Percentiles rank a stretch among this genome's conserved stretches.
phyloP scores from a whole-genome alignment of 108 stramenopile species.

The Pelagomonas calceolata region DNA sequence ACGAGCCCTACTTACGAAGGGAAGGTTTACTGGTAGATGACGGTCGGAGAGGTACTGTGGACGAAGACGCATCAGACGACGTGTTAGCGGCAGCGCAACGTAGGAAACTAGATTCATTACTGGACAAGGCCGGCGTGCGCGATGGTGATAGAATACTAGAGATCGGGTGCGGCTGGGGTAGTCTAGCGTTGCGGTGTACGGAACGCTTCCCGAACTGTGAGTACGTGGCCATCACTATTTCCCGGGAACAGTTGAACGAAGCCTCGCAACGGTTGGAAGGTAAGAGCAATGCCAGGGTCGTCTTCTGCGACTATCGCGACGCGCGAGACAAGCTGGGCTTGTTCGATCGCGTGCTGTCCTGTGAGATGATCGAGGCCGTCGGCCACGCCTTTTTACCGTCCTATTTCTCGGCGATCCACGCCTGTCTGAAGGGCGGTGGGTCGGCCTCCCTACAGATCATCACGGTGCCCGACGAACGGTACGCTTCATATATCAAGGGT shows the following conservation, averaged over 20 bases:
- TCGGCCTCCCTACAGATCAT: constrained; percentile 90
- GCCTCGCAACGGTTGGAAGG: constrained; percentile 69
- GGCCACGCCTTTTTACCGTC: constrained; percentile 69
- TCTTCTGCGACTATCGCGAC: constrained; percentile 80
- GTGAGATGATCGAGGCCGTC: constrained; percentile 98
- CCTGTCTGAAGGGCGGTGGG: constrained; percentile 68
- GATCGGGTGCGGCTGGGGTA: constrained; percentile 94
- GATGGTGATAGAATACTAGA: constrained; percentile 48
- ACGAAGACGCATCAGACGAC: constrained; percentile 38
- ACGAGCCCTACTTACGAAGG: constrained; percentile 27
- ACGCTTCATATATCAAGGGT: constrained; percentile 63
- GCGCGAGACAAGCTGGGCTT: too few relatives aligned
- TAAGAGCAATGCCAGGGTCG: constrained; percentile 66
- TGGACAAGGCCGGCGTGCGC: constrained; percentile 30
- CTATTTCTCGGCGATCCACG: constrained; percentile 81
- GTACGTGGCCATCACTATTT: constrained; percentile 83
- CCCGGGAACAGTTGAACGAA: constrained; percentile 78
- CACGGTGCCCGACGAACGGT: constrained; percentile 84
- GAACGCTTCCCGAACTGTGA: constrained; percentile 68
- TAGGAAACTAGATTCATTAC: constrained; percentile 81
- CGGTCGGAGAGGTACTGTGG: constrained; percentile 1
- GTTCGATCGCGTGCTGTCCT: constrained; percentile 84
- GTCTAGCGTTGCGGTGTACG: constrained; percentile 75
- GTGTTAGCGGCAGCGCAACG: constrained; percentile 79
- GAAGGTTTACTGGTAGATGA: constrained; percentile 11